Conservation (phyloP, 768 basidiomycete species). For the Trametes cingulata region DNA sequence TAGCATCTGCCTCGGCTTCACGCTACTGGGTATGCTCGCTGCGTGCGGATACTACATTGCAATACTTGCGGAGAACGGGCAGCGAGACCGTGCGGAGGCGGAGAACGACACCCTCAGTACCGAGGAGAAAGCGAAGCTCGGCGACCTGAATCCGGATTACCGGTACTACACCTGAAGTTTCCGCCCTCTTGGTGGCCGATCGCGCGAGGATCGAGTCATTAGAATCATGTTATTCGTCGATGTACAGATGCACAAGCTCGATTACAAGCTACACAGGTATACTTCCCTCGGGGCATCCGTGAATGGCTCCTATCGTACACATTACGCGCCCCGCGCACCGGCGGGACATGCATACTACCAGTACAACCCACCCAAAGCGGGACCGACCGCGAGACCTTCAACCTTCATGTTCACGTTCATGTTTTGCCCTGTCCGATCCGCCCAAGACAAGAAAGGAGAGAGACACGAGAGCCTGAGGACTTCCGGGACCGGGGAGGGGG, state of each 20-base stretch:
- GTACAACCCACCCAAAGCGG: background rate
- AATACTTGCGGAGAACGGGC: slow-evolving; percentile 21
- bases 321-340: slow-evolving; percentile 4
- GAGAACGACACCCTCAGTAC: background rate
- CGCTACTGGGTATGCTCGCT: slow-evolving; percentile 20
- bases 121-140: slow-evolving; percentile 12
- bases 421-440: background rate
- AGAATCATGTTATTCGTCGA: slow-evolving; percentile 3
- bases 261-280: slow-evolving; percentile 8
- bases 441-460: no score
- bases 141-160: slow-evolving; percentile 16
- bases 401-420: background rate
- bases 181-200: no score
- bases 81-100: slow-evolving; percentile 6
- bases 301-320: background rate
- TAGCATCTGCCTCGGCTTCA: slow-evolving; percentile 26
- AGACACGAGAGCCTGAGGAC: no score
- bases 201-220: no score
- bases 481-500: no score
- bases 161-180: no score
- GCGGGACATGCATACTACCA: slow-evolving; percentile 5
- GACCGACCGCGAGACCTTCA: background rate
- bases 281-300: background rate
- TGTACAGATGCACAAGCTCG: slow-evolving; percentile 7
- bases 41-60: slow-evolving; percentile 16